Percentiles rank a stretch among this genome's conserved stretches.
These are phyloP conservation scores for Ceratorhiza oryzae-sativae DNA, from an alignment of 1,284 basidiomycete genomes.

Conservation along the genomic window DNA sequence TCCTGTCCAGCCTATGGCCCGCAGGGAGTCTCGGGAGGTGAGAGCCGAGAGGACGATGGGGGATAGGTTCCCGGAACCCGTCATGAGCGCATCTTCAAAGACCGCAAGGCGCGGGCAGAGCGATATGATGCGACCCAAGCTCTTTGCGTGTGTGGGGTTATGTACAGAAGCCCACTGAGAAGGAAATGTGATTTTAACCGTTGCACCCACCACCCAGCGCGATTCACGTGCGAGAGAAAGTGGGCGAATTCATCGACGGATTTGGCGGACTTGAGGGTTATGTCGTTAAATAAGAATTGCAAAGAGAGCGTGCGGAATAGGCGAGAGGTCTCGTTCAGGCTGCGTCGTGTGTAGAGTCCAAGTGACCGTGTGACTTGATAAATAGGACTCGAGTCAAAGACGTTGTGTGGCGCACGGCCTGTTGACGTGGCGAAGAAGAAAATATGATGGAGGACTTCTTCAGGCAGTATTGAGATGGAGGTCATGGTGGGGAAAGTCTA, in stretches of 20 bases:
- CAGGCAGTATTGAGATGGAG: not conserved
- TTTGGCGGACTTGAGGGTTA: constrained; percentile 14
- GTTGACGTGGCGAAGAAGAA: constrained; percentile 28
- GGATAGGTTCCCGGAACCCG: constrained; percentile 9
- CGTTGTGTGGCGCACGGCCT: not conserved
- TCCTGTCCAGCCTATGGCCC: constrained; percentile 32
- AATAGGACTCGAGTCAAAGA: not conserved
- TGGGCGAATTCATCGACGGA: constrained; percentile 29
- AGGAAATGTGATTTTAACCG: constrained; percentile 19
- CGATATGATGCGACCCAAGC: constrained; percentile 19
- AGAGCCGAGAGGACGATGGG: constrained; percentile 14
- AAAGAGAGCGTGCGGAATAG: constrained; percentile 7
- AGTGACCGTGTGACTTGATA: constrained; percentile 11
- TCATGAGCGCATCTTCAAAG: constrained; percentile 20
- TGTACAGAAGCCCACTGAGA: constrained; percentile 23
- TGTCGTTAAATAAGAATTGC: constrained; percentile 14
- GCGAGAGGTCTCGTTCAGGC: constrained; percentile 17
- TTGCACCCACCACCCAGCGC: constrained; percentile 22
- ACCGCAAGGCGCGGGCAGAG: constrained; percentile 20
- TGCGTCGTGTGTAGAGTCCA: constrained; percentile 14
- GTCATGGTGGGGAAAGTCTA: constrained; percentile 16
- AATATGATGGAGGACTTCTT: constrained; percentile 22
- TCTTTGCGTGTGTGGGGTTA: constrained; percentile 16
- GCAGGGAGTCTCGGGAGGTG: not conserved
- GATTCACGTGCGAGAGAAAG: not conserved